Percentiles rank a stretch among this genome's conserved stretches.
Conservation (phyloP, 148 eudicot genomes). For the Camellia sinensis region DNA sequence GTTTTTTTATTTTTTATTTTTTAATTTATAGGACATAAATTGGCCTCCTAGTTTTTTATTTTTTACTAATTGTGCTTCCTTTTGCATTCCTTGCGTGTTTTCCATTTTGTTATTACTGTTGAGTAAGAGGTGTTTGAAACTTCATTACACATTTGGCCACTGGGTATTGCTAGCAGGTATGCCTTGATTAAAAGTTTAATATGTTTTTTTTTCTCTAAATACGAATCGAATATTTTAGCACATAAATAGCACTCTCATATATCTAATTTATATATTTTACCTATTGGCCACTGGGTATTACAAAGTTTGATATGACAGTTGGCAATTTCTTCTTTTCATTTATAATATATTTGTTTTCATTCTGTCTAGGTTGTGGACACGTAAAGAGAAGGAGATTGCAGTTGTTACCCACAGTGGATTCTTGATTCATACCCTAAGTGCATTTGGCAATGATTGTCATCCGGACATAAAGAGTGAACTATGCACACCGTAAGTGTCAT, state of each 20-base stretch:
- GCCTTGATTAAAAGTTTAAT: not conserved
- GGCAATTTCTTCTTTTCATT: not conserved
- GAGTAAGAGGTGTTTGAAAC: too few species aligned
- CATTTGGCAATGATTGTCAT: constrained; percentile 84
- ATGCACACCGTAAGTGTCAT: constrained; percentile 53
- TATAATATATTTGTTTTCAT: not conserved
- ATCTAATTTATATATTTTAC: not conserved
- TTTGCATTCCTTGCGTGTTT: too few species aligned
- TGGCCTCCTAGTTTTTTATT: too few species aligned
- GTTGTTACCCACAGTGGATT: constrained; percentile 77
- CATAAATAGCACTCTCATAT: not conserved
- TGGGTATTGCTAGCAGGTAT: not conserved
- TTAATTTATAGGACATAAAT: too few species aligned
- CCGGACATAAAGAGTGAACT: constrained; percentile 56
- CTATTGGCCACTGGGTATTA: not conserved
- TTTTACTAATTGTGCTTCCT: too few species aligned
- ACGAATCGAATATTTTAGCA: not conserved
- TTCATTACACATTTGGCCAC: too few species aligned
- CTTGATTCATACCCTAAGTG: constrained; percentile 48
- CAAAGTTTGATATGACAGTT: not conserved
- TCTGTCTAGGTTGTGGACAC: constrained; percentile 66
- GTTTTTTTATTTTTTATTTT: too few species aligned
- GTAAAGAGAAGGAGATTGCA: constrained; percentile 84
- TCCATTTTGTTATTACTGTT: too few species aligned
- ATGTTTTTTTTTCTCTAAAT: not conserved